Evolutionary conservation across 805 yeast species (phyloP), one percentile per base, ranked within the genome.

Genomic region (Metschnikowia aberdeeniae): DNA sequence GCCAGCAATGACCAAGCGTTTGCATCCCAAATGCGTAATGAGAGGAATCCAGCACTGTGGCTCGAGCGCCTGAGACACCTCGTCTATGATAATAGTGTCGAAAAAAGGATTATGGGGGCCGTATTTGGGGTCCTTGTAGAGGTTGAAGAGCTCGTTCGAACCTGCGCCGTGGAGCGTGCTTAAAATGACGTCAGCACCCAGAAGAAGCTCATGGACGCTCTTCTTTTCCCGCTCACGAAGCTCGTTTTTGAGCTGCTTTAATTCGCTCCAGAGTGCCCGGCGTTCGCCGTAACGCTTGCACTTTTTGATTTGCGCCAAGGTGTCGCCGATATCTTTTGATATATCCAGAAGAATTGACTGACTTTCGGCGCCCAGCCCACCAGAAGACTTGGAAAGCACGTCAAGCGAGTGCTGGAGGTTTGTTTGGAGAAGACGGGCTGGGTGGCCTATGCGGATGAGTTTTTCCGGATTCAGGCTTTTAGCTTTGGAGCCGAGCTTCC

Each of bases 41-140:
- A 93, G 49, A 0, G 99, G 97, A 20, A 92, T 89, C 97, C 97
- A 90, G 57, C 97, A 89, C 53, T 92, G 96, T 1, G 97, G 96
- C 58, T 92, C 97, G 44, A 92, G 66, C 9, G 97, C 77, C 62
- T 92, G 99, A 0, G 97, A 89, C 0, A 92, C 97, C 63, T 92
- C 99, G 65, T 92, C 99, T 30, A 92, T 90, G 10, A 93, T 86
- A 28, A 92, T 71, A 0, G 95, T 81, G 52, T 87, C 88, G 58
- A 92, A 88, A 10, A 81, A 59, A 3, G 72, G 67, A 24, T 62
- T 60, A 3, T 61, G 64, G 6, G 32, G 36, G 20, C 56, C 51
- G 22, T 44, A 54, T 6, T 47, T 44, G 14, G 51, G 56, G 30
- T 64, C 67, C 34, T 63, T 68, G 54, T 78, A 77, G 34, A 81